Evolutionary conservation across 1,139 yeast genomes (phyloP), one percentile per base, ranked within the genome.

Genomic region (Candida tropicalis): DNA sequence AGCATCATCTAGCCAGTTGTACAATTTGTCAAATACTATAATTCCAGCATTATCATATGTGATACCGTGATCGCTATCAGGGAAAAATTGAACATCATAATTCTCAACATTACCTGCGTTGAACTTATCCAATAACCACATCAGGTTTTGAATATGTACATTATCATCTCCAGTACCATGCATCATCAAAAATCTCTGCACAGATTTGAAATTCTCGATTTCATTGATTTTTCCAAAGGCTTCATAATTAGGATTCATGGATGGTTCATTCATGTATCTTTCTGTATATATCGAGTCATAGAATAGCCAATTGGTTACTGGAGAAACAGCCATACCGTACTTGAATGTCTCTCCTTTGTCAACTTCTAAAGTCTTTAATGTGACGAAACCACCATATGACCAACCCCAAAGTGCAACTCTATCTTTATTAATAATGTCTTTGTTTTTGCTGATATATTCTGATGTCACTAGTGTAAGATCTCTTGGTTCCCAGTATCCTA

Each of bases 121-220:
- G 40, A 93, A 70, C 45, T 78, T 64, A 61, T 95, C 97, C 17
- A 93, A 56, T 32, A 93, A 66, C 58, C 84, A 79, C 51, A 85
- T 73, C 33, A 95, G 85, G 64, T 93, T 90, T 60, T 90, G 97
- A 49, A 90, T 69, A 65, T 93, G 99, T 18, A 93, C 99, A 63
- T 93, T 93, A 60, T 95, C 99, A 64, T 93, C 99, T 2, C 95
- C 95, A 0, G 98, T 86, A 1, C 99, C 99, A 58, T 93, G 99
- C 84, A 91, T 84, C 5, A 93, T 58, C 49, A 93, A 64, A 57
- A 95, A 87, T 50, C 97, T 70, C 28, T 75, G 67, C 1, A 76
- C 63, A 1, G 59, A 51, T 32, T 65, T 61, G 55, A 85, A 82
- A n/a, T 70, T 68, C 1, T 65, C 71, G 37, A 79, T 59, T 26